phyloP scores from a whole-genome alignment of 441 rosid genomes.

The Aquilaria agallochum region DNA sequence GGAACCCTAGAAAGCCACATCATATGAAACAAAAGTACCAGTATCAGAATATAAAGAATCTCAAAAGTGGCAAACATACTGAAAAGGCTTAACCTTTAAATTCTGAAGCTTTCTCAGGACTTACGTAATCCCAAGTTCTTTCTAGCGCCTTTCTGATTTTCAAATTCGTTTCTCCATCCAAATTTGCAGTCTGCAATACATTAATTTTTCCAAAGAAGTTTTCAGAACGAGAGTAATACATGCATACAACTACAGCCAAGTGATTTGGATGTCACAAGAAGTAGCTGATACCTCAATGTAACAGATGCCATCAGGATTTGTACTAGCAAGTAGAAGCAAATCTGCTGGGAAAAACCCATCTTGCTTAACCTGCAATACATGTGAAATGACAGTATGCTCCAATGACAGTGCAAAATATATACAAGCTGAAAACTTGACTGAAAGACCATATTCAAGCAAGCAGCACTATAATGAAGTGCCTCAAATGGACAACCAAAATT shows the following conservation, averaged over 20 bases:
- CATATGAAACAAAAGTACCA: too few species aligned
- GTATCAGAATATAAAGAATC: too few species aligned
- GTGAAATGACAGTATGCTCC: constrained; percentile 11
- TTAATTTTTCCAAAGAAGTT: too few species aligned
- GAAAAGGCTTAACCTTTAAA: constrained; percentile 64
- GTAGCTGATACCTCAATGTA: constrained; percentile 71
- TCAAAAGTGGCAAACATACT: background rate
- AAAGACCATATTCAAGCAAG: too few species aligned
- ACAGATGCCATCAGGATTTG: constrained; percentile 96
- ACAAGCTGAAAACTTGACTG: too few species aligned
- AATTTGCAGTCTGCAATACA: constrained; percentile 82
- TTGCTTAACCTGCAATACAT: constrained; percentile 72
- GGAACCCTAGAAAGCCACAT: too few species aligned
- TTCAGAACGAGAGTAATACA: too few species aligned
- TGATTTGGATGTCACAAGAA: background rate
- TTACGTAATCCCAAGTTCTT: constrained; percentile 95
- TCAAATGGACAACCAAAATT: too few species aligned
- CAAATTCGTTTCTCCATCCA: constrained; percentile 99
- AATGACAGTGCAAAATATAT: background rate
- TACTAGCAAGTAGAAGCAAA: constrained; percentile 84
- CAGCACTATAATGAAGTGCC: too few species aligned
- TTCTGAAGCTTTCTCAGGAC: constrained; percentile 83
- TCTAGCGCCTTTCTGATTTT: constrained; percentile 98
- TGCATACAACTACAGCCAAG: too few species aligned
- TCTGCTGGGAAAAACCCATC: constrained; percentile 98